These are phyloP conservation scores for Venturia asperata DNA, from an alignment of 2,329 filamentous ascomycete genomes.

Conservation along the genomic window DNA sequence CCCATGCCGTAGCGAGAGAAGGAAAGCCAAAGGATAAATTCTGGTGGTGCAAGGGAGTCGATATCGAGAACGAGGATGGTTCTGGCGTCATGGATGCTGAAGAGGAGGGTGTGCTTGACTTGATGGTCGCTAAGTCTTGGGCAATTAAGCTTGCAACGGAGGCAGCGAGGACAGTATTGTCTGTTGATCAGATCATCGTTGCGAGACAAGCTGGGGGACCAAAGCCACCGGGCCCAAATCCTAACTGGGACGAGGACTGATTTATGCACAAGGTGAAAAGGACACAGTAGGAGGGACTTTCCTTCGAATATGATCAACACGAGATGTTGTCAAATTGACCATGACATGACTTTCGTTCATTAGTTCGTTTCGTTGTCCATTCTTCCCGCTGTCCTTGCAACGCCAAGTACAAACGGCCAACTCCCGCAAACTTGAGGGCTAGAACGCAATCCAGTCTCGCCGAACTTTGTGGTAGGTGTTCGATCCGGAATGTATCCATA, in stretches of 20 bases:
- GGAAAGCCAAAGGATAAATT: conserved; percentile 55
- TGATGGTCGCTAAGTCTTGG: conserved; percentile 89
- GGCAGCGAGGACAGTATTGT: conserved; percentile 84
- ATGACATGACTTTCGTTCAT: not conserved
- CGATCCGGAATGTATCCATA: not conserved
- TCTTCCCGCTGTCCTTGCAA: not conserved
- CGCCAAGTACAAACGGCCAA: too few species aligned
- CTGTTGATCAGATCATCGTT: conserved; percentile 98
- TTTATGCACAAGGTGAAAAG: not conserved
- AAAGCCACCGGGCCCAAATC: conserved; percentile 91
- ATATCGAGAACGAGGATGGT: conserved; percentile 80
- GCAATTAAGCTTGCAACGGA: conserved; percentile 96
- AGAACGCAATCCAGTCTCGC: too few species aligned
- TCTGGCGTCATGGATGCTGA: conserved; percentile 79
- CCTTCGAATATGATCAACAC: not conserved
- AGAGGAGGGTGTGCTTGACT: conserved; percentile 82
- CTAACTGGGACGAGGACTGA: conserved; percentile 63
- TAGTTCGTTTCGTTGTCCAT: not conserved
- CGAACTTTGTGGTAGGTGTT: not conserved
- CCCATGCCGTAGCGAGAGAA: conserved; percentile 57
- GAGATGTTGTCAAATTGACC: not conserved
- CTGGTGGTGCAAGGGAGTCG: conserved; percentile 85
- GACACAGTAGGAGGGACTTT: not conserved
- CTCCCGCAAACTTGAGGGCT: not conserved
- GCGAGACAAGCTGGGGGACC: conserved; percentile 94